Evolutionary conservation across 768 basidiomycete genomes (phyloP).

Genomic region (Pholiota microspora): DNA sequence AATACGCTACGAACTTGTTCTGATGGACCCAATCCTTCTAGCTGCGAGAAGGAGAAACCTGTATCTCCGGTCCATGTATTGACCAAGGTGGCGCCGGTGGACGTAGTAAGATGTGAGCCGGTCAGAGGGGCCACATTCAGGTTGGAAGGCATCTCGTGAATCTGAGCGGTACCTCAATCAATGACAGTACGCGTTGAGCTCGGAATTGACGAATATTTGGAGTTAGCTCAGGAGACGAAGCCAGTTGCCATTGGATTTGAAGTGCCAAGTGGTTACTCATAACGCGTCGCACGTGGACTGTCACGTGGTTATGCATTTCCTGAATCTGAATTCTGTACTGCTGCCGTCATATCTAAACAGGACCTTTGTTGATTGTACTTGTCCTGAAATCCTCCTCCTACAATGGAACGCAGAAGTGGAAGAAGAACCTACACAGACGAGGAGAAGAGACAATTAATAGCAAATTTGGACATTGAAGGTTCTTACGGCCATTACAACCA

Average conservation of each 20-base stretch:
- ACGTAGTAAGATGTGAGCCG: constrained; percentile 18
- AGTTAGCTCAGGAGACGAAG: not conserved
- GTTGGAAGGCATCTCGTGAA: constrained; percentile 16
- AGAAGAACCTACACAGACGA: constrained; percentile 49
- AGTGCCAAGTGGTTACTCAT: too few relatives aligned
- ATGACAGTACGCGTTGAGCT: not conserved
- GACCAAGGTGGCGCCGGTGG: constrained; percentile 26
- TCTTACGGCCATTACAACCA: constrained; percentile 6
- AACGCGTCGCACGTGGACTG: constrained; percentile 41
- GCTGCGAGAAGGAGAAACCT: constrained; percentile 34
- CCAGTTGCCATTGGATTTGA: not conserved
- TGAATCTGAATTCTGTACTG: constrained; percentile 14
- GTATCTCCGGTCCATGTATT: constrained; percentile 24
- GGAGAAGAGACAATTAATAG: constrained; percentile 73
- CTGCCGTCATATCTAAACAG: too few relatives aligned
- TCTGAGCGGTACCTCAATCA: not conserved
- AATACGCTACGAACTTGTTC: constrained; percentile 38
- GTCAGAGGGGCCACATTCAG: constrained; percentile 16
- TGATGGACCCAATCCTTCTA: constrained; percentile 43
- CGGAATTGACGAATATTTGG: not conserved
- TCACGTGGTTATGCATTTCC: constrained; percentile 9
- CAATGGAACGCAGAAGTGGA: constrained; percentile 29
- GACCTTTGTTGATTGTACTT: constrained; percentile 20
- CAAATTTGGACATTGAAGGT: constrained; percentile 84
- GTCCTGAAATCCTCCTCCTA: constrained; percentile 2